A percentile compares a stretch with the other conserved stretches of the same genome.
phyloP scores from a whole-genome alignment of 2,329 filamentous ascomycete species.

The Ceratocystis variospora region DNA sequence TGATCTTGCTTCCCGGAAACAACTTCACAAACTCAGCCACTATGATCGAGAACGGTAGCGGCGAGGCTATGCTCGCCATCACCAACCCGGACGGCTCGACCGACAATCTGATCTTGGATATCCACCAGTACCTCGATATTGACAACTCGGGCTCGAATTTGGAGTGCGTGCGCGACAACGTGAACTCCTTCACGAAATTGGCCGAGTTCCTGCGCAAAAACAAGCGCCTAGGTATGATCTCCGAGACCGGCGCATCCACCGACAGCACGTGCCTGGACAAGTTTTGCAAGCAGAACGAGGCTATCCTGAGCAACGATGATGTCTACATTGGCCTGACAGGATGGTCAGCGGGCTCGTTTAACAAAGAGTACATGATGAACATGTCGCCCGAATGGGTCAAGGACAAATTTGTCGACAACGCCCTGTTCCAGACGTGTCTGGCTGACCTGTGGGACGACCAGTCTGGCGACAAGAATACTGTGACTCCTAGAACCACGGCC shows the following conservation, averaged over 20 bases:
- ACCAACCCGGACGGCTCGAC: slow-evolving; percentile 46
- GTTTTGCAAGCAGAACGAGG: slow-evolving; percentile 35
- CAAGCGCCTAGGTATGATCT: slow-evolving; percentile 33
- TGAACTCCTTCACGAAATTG: slow-evolving; percentile 34
- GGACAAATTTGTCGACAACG: slow-evolving; percentile 18
- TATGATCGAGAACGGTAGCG: slow-evolving; percentile 37
- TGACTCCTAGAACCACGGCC: neutral
- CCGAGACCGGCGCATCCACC: slow-evolving; percentile 34
- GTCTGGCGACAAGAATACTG: neutral
- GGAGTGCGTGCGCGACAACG: slow-evolving; percentile 41
- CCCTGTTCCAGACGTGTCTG: slow-evolving; percentile 23
- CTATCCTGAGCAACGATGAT: slow-evolving; percentile 34
- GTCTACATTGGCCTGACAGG: slow-evolving; percentile 35
- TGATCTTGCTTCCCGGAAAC: slow-evolving; percentile 51
- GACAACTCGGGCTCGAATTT: slow-evolving; percentile 41
- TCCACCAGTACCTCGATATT: slow-evolving; percentile 48
- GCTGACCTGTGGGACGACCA: slow-evolving; percentile 20
- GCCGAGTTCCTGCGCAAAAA: slow-evolving; percentile 33
- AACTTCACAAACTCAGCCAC: slow-evolving; percentile 41
- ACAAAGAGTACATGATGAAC: slow-evolving; percentile 30
- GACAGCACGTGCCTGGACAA: slow-evolving; percentile 29
- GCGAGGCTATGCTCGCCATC: slow-evolving; percentile 37
- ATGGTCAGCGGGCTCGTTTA: slow-evolving; percentile 35
- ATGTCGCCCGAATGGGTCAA: slow-evolving; percentile 30
- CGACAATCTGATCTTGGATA: slow-evolving; percentile 42